Base-by-base conservation (phyloP, 331 rosid species). In the Cucumis variabilis region DNA sequence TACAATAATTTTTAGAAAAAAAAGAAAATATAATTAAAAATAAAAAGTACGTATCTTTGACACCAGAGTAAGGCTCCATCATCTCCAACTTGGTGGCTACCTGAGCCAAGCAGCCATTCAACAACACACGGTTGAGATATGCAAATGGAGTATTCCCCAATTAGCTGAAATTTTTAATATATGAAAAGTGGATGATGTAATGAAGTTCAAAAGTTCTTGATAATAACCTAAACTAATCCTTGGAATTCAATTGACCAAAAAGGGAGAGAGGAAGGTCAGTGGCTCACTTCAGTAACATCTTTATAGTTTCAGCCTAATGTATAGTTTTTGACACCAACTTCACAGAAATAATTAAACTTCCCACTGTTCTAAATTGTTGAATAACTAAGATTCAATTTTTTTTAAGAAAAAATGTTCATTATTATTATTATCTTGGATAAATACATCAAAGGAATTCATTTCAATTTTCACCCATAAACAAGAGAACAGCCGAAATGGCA, bases 31-130 rank as follows among this genome's bases (percentile, higher is more conserved):
- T 51, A 58, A 83, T 75, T 24, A 46, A 24, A 70, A n/a, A 28
- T 6, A 62, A 86, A 72, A 33, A 60, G 30, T 67, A 94, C 99
- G 98, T 94, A 86, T 96, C 99, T 86, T 96, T 96, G 92, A 96
- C 98, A 50, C 98, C 94, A 51, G 99, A 96, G 93, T 98, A 96
- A 74, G 99, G 99, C 66, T 96, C 99, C 99, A 96, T 90, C 99
- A 93, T 91, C 94, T 96, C 99, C 82, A 96, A 90, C 93, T 94
- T 96, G 6, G 99, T 98, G 58, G 99, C 99, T 89, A 96, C 84
- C 73, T 71, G 87, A 8, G 92, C 96, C 46, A 91, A 96, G 37
- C 99, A 96, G 13, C 95, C 98, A 89, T 94, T 96, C 9, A 91
- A 92, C 4, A 96, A n/a, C n/a, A n/a, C 86, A 72, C 70, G 95